These are phyloP conservation scores for Ophiostoma tasmaniense DNA, from an alignment of 2,329 filamentous ascomycete species.

Conservation along the genomic window DNA sequence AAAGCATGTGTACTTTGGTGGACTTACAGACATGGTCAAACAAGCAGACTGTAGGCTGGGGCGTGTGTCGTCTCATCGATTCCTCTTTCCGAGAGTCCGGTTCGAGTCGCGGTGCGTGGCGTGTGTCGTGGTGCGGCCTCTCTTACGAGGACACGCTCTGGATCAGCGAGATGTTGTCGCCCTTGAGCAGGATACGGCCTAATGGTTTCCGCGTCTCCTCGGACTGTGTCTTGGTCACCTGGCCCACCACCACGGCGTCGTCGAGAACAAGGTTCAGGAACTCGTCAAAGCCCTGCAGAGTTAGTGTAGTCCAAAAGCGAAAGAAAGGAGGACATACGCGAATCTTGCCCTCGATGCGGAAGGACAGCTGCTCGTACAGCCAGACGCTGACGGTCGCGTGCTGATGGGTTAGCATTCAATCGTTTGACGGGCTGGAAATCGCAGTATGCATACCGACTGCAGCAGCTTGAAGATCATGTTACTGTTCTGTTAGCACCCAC, in stretches of 20 bases:
- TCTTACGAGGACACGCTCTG: conserved; percentile 39
- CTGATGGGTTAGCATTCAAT: no score
- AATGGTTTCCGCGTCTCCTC: conserved; percentile 70
- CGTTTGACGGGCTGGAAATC: no score
- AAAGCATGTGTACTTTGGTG: no score
- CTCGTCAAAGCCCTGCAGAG: conserved; percentile 80
- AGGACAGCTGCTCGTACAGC: conserved; percentile 91
- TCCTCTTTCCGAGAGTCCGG: not conserved
- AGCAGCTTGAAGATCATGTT: conserved; percentile 94
- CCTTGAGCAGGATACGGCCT: conserved; percentile 79
- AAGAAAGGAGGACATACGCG: conserved; percentile 48
- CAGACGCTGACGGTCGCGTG: conserved; percentile 85
- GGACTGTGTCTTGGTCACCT: conserved; percentile 67
- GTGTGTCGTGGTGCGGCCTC: not conserved
- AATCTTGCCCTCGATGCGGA: conserved; percentile 94
- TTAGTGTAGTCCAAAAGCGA: not conserved
- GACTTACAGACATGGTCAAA: no score
- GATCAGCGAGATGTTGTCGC: conserved; percentile 80
- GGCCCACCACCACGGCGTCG: conserved; percentile 85
- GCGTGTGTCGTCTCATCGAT: not conserved
- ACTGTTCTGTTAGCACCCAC: conserved; percentile 21
- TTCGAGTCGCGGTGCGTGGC: not conserved
- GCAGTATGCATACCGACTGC: conserved; percentile 38
- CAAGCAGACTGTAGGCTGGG: not conserved
- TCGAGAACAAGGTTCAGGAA: conserved; percentile 97